phyloP scores from a whole-genome alignment of 1,284 basidiomycete genomes.

The Boletus smithii region DNA sequence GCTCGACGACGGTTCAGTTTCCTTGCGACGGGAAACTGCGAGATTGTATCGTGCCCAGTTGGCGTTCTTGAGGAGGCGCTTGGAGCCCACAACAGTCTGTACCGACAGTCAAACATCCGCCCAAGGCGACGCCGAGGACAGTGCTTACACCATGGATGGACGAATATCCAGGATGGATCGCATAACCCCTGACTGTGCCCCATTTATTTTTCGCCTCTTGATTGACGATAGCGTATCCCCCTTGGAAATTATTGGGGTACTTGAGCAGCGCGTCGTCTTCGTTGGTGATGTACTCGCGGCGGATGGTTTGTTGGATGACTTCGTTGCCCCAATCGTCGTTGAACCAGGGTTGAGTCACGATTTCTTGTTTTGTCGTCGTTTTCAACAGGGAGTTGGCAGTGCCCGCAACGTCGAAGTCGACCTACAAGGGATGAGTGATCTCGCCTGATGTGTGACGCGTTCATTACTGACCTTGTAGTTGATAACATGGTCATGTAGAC shows the following conservation, averaged over 20 bases:
- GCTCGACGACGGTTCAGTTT: constrained; percentile 54
- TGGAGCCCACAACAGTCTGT: constrained; percentile 56
- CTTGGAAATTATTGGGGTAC: constrained; percentile 53
- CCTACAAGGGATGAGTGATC: constrained; percentile 21
- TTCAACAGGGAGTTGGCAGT: constrained; percentile 55
- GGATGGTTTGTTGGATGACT: constrained; percentile 53
- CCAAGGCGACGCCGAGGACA: constrained; percentile 8
- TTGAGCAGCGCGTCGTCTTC: constrained; percentile 57
- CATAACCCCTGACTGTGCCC: constrained; percentile 55
- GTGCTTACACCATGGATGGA: constrained; percentile 45
- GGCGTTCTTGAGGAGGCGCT: constrained; percentile 54
- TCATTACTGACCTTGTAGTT: constrained; percentile 48
- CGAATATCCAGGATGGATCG: constrained; percentile 53
- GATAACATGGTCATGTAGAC: constrained; percentile 68
- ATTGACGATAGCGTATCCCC: constrained; percentile 59
- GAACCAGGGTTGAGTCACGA: constrained; percentile 51
- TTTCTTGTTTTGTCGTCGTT: constrained; percentile 48
- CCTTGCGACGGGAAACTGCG: constrained; percentile 55
- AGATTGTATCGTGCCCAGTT: constrained; percentile 67
- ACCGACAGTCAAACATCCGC: constrained; percentile 10
- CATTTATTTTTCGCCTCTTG: constrained; percentile 53
- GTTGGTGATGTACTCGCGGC: constrained; percentile 46
- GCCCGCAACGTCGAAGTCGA: constrained; percentile 61
- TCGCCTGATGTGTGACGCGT: background rate
- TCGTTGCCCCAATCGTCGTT: constrained; percentile 60